A percentile compares a stretch with the other conserved stretches of the same genome.
Evolutionary conservation across 1,284 basidiomycete species (phyloP).

Genomic region (Omphalotus olearius): DNA sequence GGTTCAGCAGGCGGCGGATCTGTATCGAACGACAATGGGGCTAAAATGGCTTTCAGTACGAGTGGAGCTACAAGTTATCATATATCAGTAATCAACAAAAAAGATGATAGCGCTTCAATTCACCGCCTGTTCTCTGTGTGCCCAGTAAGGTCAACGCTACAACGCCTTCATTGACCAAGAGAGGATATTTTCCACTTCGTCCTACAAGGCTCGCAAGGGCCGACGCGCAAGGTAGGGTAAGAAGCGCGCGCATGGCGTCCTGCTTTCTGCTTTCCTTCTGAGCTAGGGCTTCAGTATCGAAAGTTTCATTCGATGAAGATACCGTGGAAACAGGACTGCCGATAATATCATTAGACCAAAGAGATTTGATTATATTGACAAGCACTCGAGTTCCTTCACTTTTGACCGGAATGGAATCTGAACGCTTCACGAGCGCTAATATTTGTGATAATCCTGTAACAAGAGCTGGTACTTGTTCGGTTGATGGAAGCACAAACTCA

Average conservation of each 20-base stretch:
- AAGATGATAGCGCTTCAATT: neutral
- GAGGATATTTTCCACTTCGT: conserved; percentile 75
- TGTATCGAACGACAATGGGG: conserved; percentile 44
- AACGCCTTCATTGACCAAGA: conserved; percentile 87
- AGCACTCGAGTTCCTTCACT: conserved; percentile 89
- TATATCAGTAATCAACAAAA: conserved; percentile 13
- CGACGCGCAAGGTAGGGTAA: conserved; percentile 48
- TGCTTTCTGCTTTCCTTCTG: conserved; percentile 45
- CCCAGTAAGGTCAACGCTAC: conserved; percentile 79
- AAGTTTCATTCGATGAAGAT: conserved; percentile 9
- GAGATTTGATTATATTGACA: conserved; percentile 75
- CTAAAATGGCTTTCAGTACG: conserved; percentile 55
- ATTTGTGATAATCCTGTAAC: conserved; percentile 61
- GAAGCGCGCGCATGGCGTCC: conserved; percentile 50
- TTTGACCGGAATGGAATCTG: conserved; percentile 79
- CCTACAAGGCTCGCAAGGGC: conserved; percentile 73
- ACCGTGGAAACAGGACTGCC: conserved; percentile 14
- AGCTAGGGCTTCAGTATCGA: conserved; percentile 21
- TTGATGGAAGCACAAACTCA: conserved; percentile 46
- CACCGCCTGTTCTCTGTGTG: conserved; percentile 62
- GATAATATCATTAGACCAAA: conserved; percentile 53
- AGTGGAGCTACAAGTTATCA: conserved; percentile 41
- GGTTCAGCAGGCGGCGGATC: conserved; percentile 27
- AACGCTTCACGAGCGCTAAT: conserved; percentile 70
- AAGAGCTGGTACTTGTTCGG: conserved; percentile 22